phyloP scores from a whole-genome alignment of 257 asterid species.

The Ilex aquifolium region DNA sequence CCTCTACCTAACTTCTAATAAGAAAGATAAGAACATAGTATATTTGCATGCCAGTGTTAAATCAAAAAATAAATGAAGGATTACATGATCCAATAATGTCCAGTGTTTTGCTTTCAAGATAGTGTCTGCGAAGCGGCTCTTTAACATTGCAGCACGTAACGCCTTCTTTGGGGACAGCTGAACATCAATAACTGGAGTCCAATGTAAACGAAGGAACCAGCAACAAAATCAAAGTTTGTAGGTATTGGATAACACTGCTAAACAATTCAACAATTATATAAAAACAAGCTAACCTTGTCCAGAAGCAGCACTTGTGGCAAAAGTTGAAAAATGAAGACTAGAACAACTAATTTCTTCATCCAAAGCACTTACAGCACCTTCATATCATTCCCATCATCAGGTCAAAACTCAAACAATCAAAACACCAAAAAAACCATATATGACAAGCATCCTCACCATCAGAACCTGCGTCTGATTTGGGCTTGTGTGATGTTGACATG shows the following conservation, averaged over 20 bases:
- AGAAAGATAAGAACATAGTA: background rate
- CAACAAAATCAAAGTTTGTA: background rate
- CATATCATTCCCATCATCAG: constrained; percentile 18
- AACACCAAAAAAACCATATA: background rate
- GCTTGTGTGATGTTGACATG: constrained; percentile 18
- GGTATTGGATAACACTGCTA: background rate
- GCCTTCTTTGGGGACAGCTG: constrained; percentile 64
- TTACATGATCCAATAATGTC: constrained; percentile 26
- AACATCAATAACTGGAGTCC: constrained; percentile 25
- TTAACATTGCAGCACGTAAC: constrained; percentile 69
- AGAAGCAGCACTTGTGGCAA: constrained; percentile 24
- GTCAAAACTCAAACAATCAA: constrained; percentile 22
- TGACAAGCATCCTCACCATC: constrained; percentile 37
- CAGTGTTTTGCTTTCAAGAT: constrained; percentile 58
- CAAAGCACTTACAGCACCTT: constrained; percentile 36
- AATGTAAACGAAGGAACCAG: constrained; percentile 22
- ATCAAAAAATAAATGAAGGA: constrained; percentile 2
- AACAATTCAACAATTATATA: background rate
- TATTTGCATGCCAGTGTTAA: background rate
- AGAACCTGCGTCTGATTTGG: constrained; percentile 26
- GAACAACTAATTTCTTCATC: constrained; percentile 24
- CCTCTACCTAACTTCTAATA: background rate
- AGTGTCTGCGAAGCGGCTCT: constrained; percentile 74
- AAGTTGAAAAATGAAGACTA: constrained; percentile 22
- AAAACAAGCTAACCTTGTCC: constrained; percentile 36